A percentile compares a stretch with the other conserved stretches of the same genome.
Conservation (phyloP, 176 grass and related monocot genomes). For the Eleusine coracana region DNA sequence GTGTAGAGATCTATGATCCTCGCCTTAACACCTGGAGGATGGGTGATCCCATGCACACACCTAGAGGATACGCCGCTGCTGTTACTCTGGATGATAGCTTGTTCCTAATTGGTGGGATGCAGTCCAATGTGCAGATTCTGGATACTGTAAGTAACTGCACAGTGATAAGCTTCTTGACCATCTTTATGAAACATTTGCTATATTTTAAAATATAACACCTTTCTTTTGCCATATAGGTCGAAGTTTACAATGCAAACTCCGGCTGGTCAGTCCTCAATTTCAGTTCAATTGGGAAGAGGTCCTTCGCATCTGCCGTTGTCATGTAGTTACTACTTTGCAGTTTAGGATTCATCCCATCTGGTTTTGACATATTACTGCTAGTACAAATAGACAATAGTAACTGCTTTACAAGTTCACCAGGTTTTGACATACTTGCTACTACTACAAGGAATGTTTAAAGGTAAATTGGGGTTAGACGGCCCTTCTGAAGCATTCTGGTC, state of each 20-base stretch:
- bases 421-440: background rate
- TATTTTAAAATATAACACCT: constrained; percentile 26
- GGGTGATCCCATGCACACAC: constrained; percentile 55
- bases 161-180: background rate
- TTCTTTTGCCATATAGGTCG: constrained; percentile 56
- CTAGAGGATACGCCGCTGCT: constrained; percentile 68
- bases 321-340: constrained; percentile 33
- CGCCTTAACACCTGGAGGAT: constrained; percentile 68
- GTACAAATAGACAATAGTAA: constrained; percentile 19
- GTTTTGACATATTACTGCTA: background rate
- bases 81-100: constrained; percentile 55
- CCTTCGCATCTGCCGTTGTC: constrained; percentile 65
- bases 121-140: constrained; percentile 46
- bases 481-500: constrained; percentile 4
- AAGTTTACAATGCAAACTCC: constrained; percentile 55
- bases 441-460: constrained; percentile 13
- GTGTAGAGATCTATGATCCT: constrained; percentile 76
- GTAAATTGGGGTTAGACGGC: background rate
- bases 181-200: constrained; percentile 1
- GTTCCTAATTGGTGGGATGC: constrained; percentile 67
- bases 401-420: constrained; percentile 10
- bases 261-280: constrained; percentile 56
- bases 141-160: constrained; percentile 53
- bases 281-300: constrained; percentile 70
- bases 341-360: constrained; percentile 17